Evolutionary conservation across 176 grass and related monocot genomes (phyloP).

Genomic region (Pontederia crassipes): DNA sequence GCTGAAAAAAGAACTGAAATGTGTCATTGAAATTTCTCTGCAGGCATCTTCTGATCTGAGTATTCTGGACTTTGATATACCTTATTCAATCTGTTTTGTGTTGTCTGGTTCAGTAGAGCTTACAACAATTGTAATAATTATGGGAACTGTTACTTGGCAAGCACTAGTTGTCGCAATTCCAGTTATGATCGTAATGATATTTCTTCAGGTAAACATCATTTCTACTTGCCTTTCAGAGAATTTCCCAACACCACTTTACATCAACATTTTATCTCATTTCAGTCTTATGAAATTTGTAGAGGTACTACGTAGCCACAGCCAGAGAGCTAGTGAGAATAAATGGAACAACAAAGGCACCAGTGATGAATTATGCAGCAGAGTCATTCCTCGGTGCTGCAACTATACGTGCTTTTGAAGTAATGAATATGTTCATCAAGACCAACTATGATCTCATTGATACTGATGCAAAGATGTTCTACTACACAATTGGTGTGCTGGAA

Average conservation of each 20-base stretch:
- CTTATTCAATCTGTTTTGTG: constrained; percentile 69
- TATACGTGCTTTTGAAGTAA: constrained; percentile 54
- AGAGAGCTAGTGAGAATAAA: constrained; percentile 94
- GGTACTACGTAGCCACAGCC: constrained; percentile 71
- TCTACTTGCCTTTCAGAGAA: not conserved
- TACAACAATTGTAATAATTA: constrained; percentile 32
- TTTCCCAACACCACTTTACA: not conserved
- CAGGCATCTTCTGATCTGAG: constrained; percentile 97
- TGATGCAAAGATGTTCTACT: constrained; percentile 74
- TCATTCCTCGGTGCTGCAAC: constrained; percentile 60
- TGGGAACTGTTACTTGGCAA: constrained; percentile 76
- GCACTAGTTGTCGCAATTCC: constrained; percentile 68
- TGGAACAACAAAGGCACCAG: constrained; percentile 86
- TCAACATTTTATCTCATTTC: constrained; percentile 2
- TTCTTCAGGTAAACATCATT: constrained; percentile 47
- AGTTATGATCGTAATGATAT: constrained; percentile 43
- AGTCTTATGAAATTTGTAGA: constrained; percentile 23
- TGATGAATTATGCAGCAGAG: constrained; percentile 86
- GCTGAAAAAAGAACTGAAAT: not conserved
- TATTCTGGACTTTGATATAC: constrained; percentile 93
- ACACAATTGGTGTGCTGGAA: constrained; percentile 73
- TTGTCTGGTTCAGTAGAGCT: constrained; percentile 34
- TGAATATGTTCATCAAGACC: constrained; percentile 53
- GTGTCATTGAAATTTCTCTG: constrained; percentile 3
- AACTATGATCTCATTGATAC: constrained; percentile 69